Evolutionary conservation across 306 rosid species (phyloP).

Genomic region (Arachis hypogaea): DNA sequence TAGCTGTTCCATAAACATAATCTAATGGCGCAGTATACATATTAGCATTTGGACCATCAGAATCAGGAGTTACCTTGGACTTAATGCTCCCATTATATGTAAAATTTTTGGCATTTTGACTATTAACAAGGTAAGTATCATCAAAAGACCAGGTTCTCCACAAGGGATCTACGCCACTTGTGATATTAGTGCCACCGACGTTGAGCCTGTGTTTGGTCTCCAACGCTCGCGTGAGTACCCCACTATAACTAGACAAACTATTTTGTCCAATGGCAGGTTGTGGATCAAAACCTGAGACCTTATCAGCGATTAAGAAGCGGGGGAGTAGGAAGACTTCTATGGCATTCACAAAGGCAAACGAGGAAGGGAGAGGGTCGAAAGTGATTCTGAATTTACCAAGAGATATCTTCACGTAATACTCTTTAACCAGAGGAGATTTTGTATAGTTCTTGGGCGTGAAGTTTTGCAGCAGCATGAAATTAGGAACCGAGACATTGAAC

Average conservation of each 20-base stretch:
- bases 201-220: slow-evolving; percentile 43
- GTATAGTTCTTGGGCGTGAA: not conserved
- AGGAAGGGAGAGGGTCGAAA: slow-evolving; percentile 35
- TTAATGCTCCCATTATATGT: accelerated
- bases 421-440: slow-evolving; percentile 28
- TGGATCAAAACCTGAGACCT: accelerated
- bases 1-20: slow-evolving; percentile 28
- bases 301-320: not conserved
- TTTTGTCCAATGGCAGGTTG: not conserved
- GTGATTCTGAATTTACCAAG: not conserved
- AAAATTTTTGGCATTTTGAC: not conserved
- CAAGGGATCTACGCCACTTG: not conserved
- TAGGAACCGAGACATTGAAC: slow-evolving; percentile 47
- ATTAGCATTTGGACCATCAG: slow-evolving; percentile 3
- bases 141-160: slow-evolving; percentile 49
- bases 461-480: slow-evolving; percentile 30
- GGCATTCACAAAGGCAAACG: slow-evolving; percentile 57
- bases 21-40: slow-evolving; percentile 2
- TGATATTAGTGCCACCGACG: slow-evolving; percentile 30
- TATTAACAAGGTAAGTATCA: slow-evolving; percentile 14
- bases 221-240: slow-evolving; percentile 33
- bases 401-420: slow-evolving; percentile 33
- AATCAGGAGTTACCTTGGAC: not conserved
- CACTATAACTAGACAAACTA: accelerated
- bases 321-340: slow-evolving; percentile 54